These are phyloP conservation scores for Colletotrichum nymphaeae DNA, from an alignment of 2,329 filamentous ascomycete genomes.

Conservation along the genomic window DNA sequence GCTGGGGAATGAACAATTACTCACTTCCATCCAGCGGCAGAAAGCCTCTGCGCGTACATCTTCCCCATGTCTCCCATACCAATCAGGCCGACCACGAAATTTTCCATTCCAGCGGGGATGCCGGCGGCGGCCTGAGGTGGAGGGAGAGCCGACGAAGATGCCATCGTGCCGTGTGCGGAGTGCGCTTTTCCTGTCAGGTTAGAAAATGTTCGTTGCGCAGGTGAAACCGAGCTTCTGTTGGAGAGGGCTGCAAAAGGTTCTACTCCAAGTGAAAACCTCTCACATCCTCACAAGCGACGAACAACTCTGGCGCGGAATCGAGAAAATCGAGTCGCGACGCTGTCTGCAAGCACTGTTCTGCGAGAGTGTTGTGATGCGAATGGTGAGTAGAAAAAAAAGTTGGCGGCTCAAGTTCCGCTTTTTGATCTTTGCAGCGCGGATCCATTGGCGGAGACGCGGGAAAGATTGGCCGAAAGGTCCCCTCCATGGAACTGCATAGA, in stretches of 20 bases:
- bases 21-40: slow-evolving; percentile 95
- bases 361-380: slow-evolving; percentile 8
- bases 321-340: slow-evolving; percentile 6
- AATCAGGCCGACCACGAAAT: slow-evolving; percentile 90
- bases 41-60: slow-evolving; percentile 94
- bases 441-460: slow-evolving; percentile 22
- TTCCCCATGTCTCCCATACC: slow-evolving; percentile 99
- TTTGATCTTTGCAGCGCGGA: slow-evolving; percentile 24
- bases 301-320: slow-evolving; percentile 3
- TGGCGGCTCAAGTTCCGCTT: slow-evolving; percentile 28
- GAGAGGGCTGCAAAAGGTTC: slow-evolving; percentile 23
- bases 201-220: neutral
- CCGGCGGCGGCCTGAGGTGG: slow-evolving; percentile 31
- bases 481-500: slow-evolving; percentile 23
- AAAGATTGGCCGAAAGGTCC: slow-evolving; percentile 33
- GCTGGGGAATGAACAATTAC: slow-evolving; percentile 39
- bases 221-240: neutral
- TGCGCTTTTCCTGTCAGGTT: neutral
- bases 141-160: slow-evolving; percentile 28
- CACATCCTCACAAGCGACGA: slow-evolving; percentile 35
- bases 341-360: neutral
- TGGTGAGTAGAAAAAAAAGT: neutral
- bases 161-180: slow-evolving; percentile 8
- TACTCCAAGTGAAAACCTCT: slow-evolving; percentile 31
- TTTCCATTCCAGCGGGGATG: slow-evolving; percentile 65